A percentile compares a stretch with the other conserved stretches of the same genome.
phyloP scores from a whole-genome alignment of 2,329 filamentous ascomycete species.

The Orbilia oligospora region DNA sequence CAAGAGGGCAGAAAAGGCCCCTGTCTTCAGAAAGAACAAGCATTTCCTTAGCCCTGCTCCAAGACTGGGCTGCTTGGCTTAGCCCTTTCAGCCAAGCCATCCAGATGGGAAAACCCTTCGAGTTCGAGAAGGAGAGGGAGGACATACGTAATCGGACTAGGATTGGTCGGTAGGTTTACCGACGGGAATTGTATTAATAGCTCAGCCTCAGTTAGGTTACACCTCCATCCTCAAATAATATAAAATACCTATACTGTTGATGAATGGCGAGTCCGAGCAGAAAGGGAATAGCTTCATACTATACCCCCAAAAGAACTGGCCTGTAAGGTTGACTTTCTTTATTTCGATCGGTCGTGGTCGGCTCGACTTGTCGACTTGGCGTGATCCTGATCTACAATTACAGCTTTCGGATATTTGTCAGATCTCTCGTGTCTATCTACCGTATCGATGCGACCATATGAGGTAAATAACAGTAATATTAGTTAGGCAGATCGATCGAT shows the following conservation, averaged over 20 bases:
- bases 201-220: not conserved
- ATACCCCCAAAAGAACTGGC: not conserved
- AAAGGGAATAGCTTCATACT: not conserved
- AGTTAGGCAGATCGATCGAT: too few species aligned
- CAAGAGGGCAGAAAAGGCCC: not conserved
- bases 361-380: not conserved
- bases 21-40: slow-evolving; percentile 6
- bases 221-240: not conserved
- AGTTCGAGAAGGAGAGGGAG: not conserved
- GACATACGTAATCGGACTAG: not conserved
- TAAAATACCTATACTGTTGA: not conserved
- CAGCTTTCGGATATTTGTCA: too few species aligned
- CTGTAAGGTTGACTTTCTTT: not conserved
- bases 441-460: too few species aligned
- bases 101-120: not conserved
- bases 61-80: not conserved
- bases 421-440: too few species aligned
- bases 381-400: not conserved
- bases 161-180: not conserved
- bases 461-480: too few species aligned
- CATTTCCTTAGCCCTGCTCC: slow-evolving; percentile 1
- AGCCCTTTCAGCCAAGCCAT: too few species aligned
- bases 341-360: not conserved
- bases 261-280: not conserved
- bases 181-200: not conserved